Evolutionary conservation across 129 eudicot species (phyloP), one percentile per base, ranked within the genome.

Genomic region (Flaveria bidentis): DNA sequence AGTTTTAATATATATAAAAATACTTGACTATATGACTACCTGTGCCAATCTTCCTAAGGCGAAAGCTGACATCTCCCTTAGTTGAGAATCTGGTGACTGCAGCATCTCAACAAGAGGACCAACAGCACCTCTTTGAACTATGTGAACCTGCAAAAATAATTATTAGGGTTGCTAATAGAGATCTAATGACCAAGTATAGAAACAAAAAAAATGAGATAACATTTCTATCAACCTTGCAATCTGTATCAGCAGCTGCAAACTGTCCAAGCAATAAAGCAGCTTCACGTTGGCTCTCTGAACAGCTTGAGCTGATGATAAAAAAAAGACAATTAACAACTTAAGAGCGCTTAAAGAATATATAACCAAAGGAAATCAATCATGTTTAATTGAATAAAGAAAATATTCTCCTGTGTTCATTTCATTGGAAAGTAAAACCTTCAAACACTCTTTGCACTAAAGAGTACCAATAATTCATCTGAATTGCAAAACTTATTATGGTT

Each of bases 181-280:
- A 51, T 72, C 26, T 33, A 13, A 50, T 11, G n/a, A 68, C 26
- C 25, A 26, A 63, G 60, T 22, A 62, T 45, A 65, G 12, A 67
- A 42, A 66, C 11, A 64, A 55, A 16, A 53, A 65, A 26, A 50
- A 33, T 57, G 53, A 33, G 30, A 47, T 26, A 66, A 57, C 28
- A 56, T 72, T 45, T 30, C 17, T 13, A 67, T 67, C 55, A 55
- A 87, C 92, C 92, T 87, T 87, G 89, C 92, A 87, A 71, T 87
- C 92, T 70, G 92, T 84, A 87, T 87, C 92, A 0, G 89, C 84
- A 18, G 92, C 88, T 5, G 92, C 92, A 80, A 87, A 87, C 67
- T 87, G 92, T 30, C 92, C 92, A 73, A 87, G 92, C 73, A 87
- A 76, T 50, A 87, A 78, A 71, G 92, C 92, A 76, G 92, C 92